phyloP scores from a whole-genome alignment of 2,329 filamentous ascomycete genomes.

The Byssothecium circinans region DNA sequence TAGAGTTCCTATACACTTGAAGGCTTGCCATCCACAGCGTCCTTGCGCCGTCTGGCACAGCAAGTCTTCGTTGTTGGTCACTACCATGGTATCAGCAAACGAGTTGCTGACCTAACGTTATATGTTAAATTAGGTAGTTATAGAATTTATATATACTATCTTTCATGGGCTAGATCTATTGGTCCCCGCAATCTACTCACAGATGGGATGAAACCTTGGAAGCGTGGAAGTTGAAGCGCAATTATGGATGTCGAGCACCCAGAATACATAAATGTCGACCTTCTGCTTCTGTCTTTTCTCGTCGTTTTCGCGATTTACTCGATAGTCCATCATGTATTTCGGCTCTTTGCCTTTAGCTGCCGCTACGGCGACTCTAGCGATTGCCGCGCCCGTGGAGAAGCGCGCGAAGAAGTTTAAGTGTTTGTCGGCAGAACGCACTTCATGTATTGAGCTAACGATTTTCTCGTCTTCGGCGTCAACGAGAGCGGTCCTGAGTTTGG shows the following conservation, averaged over 20 bases:
- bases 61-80: too few relatives aligned
- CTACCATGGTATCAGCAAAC: too few relatives aligned
- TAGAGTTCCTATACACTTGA: too few relatives aligned
- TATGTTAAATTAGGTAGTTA: too few relatives aligned
- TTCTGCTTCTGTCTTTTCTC: conserved; percentile 10
- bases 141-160: too few relatives aligned
- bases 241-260: conserved; percentile 6
- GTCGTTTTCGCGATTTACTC: conserved; percentile 10
- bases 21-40: too few relatives aligned
- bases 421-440: conserved; percentile 19
- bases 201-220: not conserved
- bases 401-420: conserved; percentile 28
- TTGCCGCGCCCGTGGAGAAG: conserved; percentile 32
- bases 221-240: not conserved
- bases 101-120: too few relatives aligned
- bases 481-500: conserved; percentile 68
- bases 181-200: not conserved
- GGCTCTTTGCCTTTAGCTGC: conserved; percentile 30
- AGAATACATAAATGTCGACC: conserved; percentile 2
- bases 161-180: not conserved
- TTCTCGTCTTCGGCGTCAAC: conserved; percentile 48
- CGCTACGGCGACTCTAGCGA: conserved; percentile 25
- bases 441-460: not conserved
- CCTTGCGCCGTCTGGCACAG: too few relatives aligned
- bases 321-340: conserved; percentile 28